phyloP scores from a whole-genome alignment of 768 basidiomycete species.

The Serendipita sp. region DNA sequence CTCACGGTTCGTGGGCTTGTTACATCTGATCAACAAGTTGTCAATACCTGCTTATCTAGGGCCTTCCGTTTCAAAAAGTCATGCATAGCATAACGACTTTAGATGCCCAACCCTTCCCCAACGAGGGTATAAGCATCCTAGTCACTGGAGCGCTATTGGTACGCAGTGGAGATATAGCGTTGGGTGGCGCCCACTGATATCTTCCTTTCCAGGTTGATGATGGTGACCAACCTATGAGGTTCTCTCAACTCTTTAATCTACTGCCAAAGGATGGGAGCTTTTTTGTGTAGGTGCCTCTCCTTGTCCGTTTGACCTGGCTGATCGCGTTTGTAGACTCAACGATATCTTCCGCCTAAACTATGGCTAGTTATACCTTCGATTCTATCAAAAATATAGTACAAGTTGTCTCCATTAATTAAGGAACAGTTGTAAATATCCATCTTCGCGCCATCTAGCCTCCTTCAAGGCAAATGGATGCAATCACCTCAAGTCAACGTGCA shows the following conservation, averaged over 20 bases:
- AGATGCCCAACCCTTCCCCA: slow-evolving; percentile 65
- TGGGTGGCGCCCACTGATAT: slow-evolving; percentile 18
- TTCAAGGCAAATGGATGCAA: too few relatives aligned
- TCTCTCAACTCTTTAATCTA: slow-evolving; percentile 89
- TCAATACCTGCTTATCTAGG: slow-evolving; percentile 24
- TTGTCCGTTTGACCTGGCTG: background rate
- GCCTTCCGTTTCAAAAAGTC: slow-evolving; percentile 68
- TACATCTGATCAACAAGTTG: background rate
- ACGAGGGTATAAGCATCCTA: slow-evolving; percentile 48
- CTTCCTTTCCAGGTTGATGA: slow-evolving; percentile 55
- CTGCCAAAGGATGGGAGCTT: slow-evolving; percentile 56
- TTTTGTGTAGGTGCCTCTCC: slow-evolving; percentile 55
- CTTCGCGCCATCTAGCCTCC: too few relatives aligned
- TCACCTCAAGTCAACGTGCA: too few relatives aligned
- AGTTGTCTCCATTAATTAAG: background rate
- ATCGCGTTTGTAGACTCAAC: slow-evolving; percentile 39
- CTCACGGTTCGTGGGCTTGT: slow-evolving; percentile 35
- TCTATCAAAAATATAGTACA: background rate
- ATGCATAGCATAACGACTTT: slow-evolving; percentile 65
- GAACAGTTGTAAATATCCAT: too few relatives aligned
- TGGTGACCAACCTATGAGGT: slow-evolving; percentile 60
- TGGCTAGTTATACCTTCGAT: slow-evolving; percentile 21
- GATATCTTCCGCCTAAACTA: slow-evolving; percentile 88
- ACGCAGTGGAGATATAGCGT: too few relatives aligned
- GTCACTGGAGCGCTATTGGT: slow-evolving; percentile 81